A percentile compares a stretch with the other conserved stretches of the same genome.
These are phyloP conservation scores for Catunica adiposa DNA, from an alignment of 2,329 filamentous ascomycete genomes.

Conservation along the genomic window DNA sequence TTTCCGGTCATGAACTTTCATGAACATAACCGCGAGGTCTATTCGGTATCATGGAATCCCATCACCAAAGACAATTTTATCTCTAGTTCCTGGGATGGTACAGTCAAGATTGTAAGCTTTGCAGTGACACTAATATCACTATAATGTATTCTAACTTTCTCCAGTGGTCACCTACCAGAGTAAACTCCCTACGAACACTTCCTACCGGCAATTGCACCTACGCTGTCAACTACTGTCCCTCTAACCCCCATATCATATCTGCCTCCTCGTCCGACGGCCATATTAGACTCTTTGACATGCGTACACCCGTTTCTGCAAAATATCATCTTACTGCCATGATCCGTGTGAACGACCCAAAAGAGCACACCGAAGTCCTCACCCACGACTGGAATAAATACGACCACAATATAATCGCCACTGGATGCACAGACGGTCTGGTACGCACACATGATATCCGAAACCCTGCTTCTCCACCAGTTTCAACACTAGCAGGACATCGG, in stretches of 20 bases:
- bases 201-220: constrained; percentile 92
- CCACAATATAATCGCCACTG: constrained; percentile 67
- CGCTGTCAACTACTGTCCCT: constrained; percentile 76
- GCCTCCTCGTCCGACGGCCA: constrained; percentile 81
- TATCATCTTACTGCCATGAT: constrained; percentile 76
- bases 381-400: constrained; percentile 99
- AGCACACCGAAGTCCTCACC: constrained; percentile 72
- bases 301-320: constrained; percentile 67
- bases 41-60: constrained; percentile 84
- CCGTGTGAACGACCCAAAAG: constrained; percentile 39
- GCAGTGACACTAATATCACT: background rate
- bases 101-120: constrained; percentile 59
- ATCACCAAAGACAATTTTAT: constrained; percentile 81
- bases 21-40: constrained; percentile 86
- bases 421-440: constrained; percentile 72
- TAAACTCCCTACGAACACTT: constrained; percentile 62
- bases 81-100: constrained; percentile 90
- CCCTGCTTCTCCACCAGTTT: constrained; percentile 53
- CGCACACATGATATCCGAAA: constrained; percentile 82
- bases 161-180: constrained; percentile 68
- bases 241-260: constrained; percentile 70
- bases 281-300: constrained; percentile 78
- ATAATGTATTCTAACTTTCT: background rate
- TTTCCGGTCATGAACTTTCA: constrained; percentile 87
- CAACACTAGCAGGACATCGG: constrained; percentile 67